Evolutionary conservation across 176 grass and related monocot genomes (phyloP).

Genomic region (Ensete glaucum): DNA sequence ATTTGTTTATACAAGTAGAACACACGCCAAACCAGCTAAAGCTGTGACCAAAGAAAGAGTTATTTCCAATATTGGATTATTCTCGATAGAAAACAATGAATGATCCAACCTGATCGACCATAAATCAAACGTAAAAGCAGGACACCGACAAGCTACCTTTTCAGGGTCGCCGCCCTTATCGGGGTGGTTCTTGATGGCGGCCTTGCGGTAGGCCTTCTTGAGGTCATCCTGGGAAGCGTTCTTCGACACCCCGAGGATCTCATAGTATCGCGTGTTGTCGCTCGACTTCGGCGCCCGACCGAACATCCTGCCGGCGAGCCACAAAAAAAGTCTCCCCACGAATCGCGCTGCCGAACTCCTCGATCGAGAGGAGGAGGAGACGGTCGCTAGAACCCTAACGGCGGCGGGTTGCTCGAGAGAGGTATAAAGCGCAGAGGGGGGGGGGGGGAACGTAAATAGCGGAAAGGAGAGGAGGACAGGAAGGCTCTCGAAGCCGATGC

Average conservation of each 20-base stretch:
- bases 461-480: too few relatives aligned
- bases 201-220: slow-evolving; percentile 93
- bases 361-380: too few relatives aligned
- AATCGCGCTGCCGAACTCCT: not conserved
- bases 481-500: too few relatives aligned
- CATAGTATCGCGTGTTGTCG: slow-evolving; percentile 73
- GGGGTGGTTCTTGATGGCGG: slow-evolving; percentile 93
- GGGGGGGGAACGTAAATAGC: too few relatives aligned
- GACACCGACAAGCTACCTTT: slow-evolving; percentile 36
- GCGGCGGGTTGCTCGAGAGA: too few relatives aligned
- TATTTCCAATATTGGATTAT: too few relatives aligned
- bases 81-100: not conserved
- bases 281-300: slow-evolving; percentile 80
- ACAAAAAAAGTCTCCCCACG: not conserved
- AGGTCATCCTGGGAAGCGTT: slow-evolving; percentile 55
- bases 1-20: too few relatives aligned
- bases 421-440: too few relatives aligned
- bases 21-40: too few relatives aligned
- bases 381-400: too few relatives aligned
- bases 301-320: slow-evolving; percentile 40
- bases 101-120: not conserved
- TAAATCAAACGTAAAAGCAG: not conserved
- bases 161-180: slow-evolving; percentile 89
- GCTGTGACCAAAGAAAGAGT: too few relatives aligned
- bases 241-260: slow-evolving; percentile 72